A percentile compares a stretch with the other conserved stretches of the same genome.
These are phyloP conservation scores for Penicillium decumbens DNA, from an alignment of 2,329 filamentous ascomycete genomes.

Conservation along the genomic window DNA sequence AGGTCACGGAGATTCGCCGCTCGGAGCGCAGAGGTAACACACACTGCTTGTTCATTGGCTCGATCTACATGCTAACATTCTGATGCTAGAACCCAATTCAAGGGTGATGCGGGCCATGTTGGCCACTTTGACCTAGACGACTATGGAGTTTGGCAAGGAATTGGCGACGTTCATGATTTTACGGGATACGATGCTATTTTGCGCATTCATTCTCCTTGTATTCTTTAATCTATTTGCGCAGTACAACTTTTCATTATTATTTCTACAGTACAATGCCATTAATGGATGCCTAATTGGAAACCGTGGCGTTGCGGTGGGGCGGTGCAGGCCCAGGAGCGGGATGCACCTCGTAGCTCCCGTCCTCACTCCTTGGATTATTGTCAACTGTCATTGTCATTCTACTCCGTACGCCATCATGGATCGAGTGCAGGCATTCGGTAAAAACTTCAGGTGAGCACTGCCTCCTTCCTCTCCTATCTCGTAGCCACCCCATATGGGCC, in stretches of 20 bases:
- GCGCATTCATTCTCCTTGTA: conserved; percentile 5
- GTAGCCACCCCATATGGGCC: conserved; percentile 1
- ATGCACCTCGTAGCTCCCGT: conserved; percentile 13
- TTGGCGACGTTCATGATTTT: conserved; percentile 3
- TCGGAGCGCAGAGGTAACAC: conserved; percentile 85
- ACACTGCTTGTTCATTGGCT: not conserved
- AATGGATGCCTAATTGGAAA: conserved; percentile 10
- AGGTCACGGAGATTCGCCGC: conserved; percentile 58
- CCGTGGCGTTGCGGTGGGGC: conserved; percentile 29
- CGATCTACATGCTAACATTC: conserved; percentile 11
- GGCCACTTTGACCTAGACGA: conserved; percentile 59
- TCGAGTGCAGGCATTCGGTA: conserved; percentile 65
- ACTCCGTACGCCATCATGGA: conserved; percentile 51
- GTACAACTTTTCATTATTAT: conserved; percentile 1
- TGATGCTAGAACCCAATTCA: conserved; percentile 57
- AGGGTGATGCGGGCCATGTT: conserved; percentile 65
- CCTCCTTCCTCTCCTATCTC: conserved; percentile 10
- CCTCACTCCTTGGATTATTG: conserved; percentile 6
- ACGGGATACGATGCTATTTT: conserved; percentile 6
- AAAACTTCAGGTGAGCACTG: conserved; percentile 60
- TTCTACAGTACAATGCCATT: conserved; percentile 3
- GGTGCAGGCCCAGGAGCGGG: conserved; percentile 14
- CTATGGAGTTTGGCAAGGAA: not conserved
- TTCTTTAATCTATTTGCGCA: conserved; percentile 1
- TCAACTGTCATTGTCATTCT: not conserved